Evolutionary conservation across 352 stramenopile genomes (phyloP).

Genomic region (Phytophthora aleatoria): DNA sequence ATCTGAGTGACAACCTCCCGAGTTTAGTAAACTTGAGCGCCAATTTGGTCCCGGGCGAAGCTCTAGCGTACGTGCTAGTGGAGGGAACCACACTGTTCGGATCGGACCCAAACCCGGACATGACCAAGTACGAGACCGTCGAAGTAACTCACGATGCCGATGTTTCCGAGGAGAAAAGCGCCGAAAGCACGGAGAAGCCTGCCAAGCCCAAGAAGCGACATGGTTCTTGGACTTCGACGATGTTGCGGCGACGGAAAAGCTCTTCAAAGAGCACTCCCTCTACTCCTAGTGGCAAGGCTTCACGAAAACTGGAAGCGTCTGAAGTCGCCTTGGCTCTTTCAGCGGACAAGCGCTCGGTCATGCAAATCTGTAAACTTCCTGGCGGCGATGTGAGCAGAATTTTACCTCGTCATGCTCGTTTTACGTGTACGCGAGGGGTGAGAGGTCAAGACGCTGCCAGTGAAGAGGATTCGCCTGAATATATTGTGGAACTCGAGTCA

Average conservation of each 20-base stretch:
- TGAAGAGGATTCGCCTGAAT: conserved; percentile 20
- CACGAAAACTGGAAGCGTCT: conserved; percentile 9
- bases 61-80: conserved; percentile 47
- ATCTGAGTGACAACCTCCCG: conserved; percentile 40
- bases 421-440: conserved; percentile 31
- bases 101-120: conserved; percentile 26
- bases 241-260: conserved; percentile 36
- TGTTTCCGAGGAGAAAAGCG: conserved; percentile 11
- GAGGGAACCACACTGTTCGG: conserved; percentile 56
- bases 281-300: conserved; percentile 15
- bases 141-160: conserved; percentile 14
- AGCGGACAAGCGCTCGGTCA: conserved; percentile 27
- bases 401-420: conserved; percentile 34
- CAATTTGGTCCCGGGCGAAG: conserved; percentile 34
- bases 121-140: conserved; percentile 17
- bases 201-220: conserved; percentile 32
- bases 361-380: conserved; percentile 41
- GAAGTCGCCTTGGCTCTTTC: conserved; percentile 22
- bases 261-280: conserved; percentile 31
- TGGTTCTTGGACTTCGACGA: conserved; percentile 48
- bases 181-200: conserved; percentile 2
- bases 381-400: conserved; percentile 25
- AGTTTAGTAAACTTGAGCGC: conserved; percentile 55
- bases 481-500: conserved; percentile 42
- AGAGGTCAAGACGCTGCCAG: not conserved